These are phyloP conservation scores for Xerocomellus chrysenteron DNA, from an alignment of 768 basidiomycete species.

Conservation along the genomic window DNA sequence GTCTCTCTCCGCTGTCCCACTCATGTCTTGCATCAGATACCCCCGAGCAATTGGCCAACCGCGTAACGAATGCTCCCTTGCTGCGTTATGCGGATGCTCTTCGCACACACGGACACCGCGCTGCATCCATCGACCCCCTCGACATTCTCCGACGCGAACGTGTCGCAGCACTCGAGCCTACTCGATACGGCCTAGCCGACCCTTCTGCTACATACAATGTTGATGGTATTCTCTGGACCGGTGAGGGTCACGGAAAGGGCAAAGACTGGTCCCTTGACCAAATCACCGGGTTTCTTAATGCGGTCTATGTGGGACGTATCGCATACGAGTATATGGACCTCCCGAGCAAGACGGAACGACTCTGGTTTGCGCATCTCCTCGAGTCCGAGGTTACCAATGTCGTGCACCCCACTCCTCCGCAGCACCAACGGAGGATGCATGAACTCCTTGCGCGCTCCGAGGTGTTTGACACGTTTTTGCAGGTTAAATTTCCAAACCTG, in stretches of 20 bases:
- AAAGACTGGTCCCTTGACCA: constrained; percentile 66
- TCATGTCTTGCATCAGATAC: constrained; percentile 47
- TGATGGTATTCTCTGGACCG: constrained; percentile 80
- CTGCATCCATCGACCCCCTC: constrained; percentile 83
- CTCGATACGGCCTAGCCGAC: constrained; percentile 71
- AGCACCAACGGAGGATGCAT: constrained; percentile 59
- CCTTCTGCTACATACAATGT: constrained; percentile 59
- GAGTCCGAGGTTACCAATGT: constrained; percentile 49
- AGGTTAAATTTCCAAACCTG: constrained; percentile 85
- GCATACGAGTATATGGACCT: constrained; percentile 94
- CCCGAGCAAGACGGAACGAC: constrained; percentile 77
- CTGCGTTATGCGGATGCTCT: constrained; percentile 88
- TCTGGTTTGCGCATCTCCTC: constrained; percentile 86
- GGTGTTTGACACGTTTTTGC: constrained; percentile 81
- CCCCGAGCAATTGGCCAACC: constrained; percentile 60
- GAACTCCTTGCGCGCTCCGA: constrained; percentile 72
- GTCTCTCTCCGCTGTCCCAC: background rate
- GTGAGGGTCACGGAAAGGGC: constrained; percentile 22
- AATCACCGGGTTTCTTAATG: constrained; percentile 67
- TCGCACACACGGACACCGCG: constrained; percentile 81
- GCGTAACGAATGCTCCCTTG: constrained; percentile 70
- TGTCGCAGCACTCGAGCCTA: constrained; percentile 72
- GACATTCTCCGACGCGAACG: constrained; percentile 84
- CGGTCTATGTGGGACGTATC: constrained; percentile 79
- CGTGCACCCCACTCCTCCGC: constrained; percentile 29